A percentile compares a stretch with the other conserved stretches of the same genome.
Evolutionary conservation across 208 protist species (phyloP).

Genomic region (Leishmania turanica): DNA sequence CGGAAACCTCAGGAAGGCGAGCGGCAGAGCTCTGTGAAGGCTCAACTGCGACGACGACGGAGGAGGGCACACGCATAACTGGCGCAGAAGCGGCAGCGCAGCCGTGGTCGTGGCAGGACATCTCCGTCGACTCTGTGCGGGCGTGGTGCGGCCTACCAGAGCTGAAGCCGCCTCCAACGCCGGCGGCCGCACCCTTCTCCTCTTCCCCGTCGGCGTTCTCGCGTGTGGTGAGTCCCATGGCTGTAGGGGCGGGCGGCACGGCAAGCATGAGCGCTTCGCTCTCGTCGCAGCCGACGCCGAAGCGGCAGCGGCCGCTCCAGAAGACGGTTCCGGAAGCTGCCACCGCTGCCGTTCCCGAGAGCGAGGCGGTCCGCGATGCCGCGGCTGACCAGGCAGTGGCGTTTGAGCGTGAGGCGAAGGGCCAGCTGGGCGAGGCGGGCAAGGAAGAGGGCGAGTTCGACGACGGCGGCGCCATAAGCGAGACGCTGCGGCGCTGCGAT

Average conservation of each 20-base stretch:
- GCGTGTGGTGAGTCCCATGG: not conserved
- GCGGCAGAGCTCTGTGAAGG: not conserved
- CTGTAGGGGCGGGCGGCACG: not conserved
- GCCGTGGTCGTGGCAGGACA: conserved; percentile 31
- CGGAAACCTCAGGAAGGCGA: not conserved
- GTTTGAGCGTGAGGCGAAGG: not conserved
- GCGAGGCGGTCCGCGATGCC: not conserved
- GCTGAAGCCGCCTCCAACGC: conserved; percentile 1
- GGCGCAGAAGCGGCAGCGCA: not conserved
- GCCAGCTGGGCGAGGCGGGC: not conserved
- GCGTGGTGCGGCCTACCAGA: conserved; percentile 20
- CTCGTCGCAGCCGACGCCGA: not conserved
- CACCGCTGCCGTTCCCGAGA: not conserved
- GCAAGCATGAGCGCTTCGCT: not conserved
- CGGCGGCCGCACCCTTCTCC: not conserved
- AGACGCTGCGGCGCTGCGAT: conserved; percentile 20
- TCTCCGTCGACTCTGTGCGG: conserved; percentile 18
- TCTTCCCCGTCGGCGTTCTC: not conserved
- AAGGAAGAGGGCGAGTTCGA: conserved; percentile 5
- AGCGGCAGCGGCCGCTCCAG: not conserved
- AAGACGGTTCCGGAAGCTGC: no score
- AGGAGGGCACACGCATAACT: not conserved
- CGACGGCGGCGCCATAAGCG: conserved; percentile 1
- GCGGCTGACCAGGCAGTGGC: not conserved
- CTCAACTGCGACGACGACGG: not conserved